These are phyloP conservation scores for Lecanicillium sp. DNA, from an alignment of 2,329 filamentous ascomycete genomes.

Conservation along the genomic window DNA sequence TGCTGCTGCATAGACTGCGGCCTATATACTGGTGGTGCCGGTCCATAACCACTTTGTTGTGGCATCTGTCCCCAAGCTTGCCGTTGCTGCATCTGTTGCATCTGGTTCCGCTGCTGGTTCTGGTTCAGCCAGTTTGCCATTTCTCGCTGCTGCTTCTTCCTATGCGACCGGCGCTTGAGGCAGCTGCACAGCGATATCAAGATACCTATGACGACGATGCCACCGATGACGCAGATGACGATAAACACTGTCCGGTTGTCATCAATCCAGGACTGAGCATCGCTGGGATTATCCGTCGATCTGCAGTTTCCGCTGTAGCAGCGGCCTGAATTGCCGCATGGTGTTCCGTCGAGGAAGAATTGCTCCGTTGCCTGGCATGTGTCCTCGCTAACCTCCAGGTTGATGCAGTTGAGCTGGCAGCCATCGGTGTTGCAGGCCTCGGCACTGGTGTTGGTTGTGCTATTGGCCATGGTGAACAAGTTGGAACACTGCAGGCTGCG, in stretches of 20 bases:
- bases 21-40: too few species aligned
- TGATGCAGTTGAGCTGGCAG: conserved; percentile 11
- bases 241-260: conserved; percentile 5
- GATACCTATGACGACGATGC: conserved; percentile 1
- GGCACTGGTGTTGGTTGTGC: conserved; percentile 42
- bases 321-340: conserved; percentile 56
- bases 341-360: conserved; percentile 79
- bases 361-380: conserved; percentile 31
- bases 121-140: conserved; percentile 7
- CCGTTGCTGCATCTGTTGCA: too few species aligned
- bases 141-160: conserved; percentile 2
- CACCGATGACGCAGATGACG: conserved; percentile 8
- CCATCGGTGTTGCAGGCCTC: conserved; percentile 43
- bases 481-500: conserved; percentile 73
- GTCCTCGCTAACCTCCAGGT: background rate
- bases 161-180: too few species aligned
- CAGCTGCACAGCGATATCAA: conserved; percentile 3
- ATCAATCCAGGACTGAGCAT: conserved; percentile 4
- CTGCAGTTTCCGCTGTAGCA: conserved; percentile 54
- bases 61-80: too few species aligned
- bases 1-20: background rate
- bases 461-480: conserved; percentile 66
- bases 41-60: too few species aligned
- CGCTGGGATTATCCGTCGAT: background rate
- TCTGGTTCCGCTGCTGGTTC: background rate